Percentiles rank a stretch among this genome's conserved stretches.
phyloP scores from a whole-genome alignment of 495 filamentous ascomycete species.

The Penicillium ochrochloron region DNA sequence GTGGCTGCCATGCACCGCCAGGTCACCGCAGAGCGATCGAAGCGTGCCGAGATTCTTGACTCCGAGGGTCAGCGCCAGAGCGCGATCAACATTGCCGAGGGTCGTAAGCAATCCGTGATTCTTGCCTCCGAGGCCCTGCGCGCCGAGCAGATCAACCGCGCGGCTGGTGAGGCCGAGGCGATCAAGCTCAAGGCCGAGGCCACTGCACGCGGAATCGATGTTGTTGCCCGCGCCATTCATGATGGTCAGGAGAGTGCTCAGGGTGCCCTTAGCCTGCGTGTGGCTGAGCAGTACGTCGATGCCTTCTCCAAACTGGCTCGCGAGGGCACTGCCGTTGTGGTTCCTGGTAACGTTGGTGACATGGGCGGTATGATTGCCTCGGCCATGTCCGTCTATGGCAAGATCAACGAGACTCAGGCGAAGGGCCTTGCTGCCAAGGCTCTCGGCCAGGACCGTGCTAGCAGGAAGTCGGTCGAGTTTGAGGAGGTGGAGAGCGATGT shows the following conservation, averaged over 20 bases:
- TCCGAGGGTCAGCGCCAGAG: conserved; percentile 94
- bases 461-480: background rate
- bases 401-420: conserved; percentile 84
- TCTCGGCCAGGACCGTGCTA: conserved; percentile 34
- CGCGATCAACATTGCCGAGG: conserved; percentile 98
- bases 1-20: conserved; percentile 98
- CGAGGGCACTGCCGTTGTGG: conserved; percentile 91
- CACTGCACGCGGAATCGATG: conserved; percentile 85
- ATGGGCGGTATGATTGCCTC: conserved; percentile 96
- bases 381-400: conserved; percentile 93
- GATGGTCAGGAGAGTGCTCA: conserved; percentile 75
- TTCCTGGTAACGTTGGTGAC: conserved; percentile 97
- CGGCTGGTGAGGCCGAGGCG: conserved; percentile 89
- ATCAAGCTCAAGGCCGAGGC: conserved; percentile 84
- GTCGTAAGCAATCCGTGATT: conserved; percentile 93
- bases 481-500: conserved; percentile 29
- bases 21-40: conserved; percentile 93
- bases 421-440: conserved; percentile 64
- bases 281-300: conserved; percentile 98
- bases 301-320: conserved; percentile 90
- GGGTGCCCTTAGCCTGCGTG: conserved; percentile 78
- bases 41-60: conserved; percentile 96
- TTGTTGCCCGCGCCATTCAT: conserved; percentile 74
- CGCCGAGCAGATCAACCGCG: conserved; percentile 89
- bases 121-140: conserved; percentile 91